Conservation (phyloP, 1,284 basidiomycete species). For the Malassezia cuniculi region DNA sequence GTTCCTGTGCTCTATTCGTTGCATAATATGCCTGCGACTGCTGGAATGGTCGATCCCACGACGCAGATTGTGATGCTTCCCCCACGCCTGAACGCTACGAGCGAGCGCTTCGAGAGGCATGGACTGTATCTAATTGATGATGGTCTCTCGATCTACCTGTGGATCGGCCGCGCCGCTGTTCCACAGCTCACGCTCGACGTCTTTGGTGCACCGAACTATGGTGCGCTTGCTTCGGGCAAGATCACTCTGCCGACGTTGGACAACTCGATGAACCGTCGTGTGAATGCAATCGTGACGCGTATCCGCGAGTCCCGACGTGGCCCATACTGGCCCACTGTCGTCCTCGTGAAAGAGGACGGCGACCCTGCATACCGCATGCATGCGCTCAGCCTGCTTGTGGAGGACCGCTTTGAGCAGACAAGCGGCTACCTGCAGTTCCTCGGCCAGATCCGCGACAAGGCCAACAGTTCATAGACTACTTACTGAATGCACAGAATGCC, state of each 20-base stretch:
- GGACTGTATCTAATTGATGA: slow-evolving; percentile 95
- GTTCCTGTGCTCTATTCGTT: slow-evolving; percentile 89
- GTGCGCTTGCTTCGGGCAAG: slow-evolving; percentile 82
- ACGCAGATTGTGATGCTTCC: slow-evolving; percentile 57
- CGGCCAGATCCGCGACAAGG: slow-evolving; percentile 34
- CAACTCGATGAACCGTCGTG: slow-evolving; percentile 80
- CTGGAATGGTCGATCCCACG: slow-evolving; percentile 45
- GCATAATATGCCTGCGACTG: slow-evolving; percentile 89
- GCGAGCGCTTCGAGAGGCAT: slow-evolving; percentile 83
- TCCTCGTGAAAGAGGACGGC: slow-evolving; percentile 94
- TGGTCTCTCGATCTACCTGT: slow-evolving; percentile 92
- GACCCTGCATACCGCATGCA: slow-evolving; percentile 76
- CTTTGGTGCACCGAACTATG: slow-evolving; percentile 78
- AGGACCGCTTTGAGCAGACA: slow-evolving; percentile 86
- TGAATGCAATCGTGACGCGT: slow-evolving; percentile 86
- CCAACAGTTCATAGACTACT: slow-evolving; percentile 17
- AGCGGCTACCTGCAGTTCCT: slow-evolving; percentile 93
- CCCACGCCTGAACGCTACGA: slow-evolving; percentile 74
- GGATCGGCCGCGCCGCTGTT: slow-evolving; percentile 91
- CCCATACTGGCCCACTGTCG: slow-evolving; percentile 85
- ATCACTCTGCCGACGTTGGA: slow-evolving; percentile 74
- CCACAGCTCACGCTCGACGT: slow-evolving; percentile 87
- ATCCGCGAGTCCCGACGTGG: slow-evolving; percentile 73
- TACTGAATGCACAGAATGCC: not conserved
- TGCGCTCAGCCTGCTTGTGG: slow-evolving; percentile 85